phyloP scores from a whole-genome alignment of 1,139 yeast genomes.

The Lizanozyma gosingica region DNA sequence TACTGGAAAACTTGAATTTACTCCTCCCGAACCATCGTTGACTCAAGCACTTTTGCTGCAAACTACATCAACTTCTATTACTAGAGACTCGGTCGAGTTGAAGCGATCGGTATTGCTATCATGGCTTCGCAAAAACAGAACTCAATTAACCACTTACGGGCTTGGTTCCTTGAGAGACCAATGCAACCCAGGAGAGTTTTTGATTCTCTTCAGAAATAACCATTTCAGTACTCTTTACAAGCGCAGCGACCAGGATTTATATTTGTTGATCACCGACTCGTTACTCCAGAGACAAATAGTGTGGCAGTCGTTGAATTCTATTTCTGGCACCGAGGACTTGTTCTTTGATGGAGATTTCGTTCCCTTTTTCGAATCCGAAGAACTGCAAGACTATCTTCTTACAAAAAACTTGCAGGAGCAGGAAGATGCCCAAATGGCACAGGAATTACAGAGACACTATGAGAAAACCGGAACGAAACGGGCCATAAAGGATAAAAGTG shows the following conservation, averaged over 20 bases:
- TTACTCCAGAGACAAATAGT: slow-evolving; percentile 45
- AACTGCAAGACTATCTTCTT: slow-evolving; percentile 28
- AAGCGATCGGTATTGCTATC: slow-evolving; percentile 14
- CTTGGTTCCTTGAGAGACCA: slow-evolving; percentile 26
- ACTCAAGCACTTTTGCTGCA: background rate
- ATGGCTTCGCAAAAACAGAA: slow-evolving; percentile 46
- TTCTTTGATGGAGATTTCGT: slow-evolving; percentile 57
- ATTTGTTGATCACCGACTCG: slow-evolving; percentile 68
- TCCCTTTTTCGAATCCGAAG: slow-evolving; percentile 20
- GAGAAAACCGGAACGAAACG: slow-evolving; percentile 9
- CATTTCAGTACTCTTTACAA: slow-evolving; percentile 72
- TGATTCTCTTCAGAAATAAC: slow-evolving; percentile 74
- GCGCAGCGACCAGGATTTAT: slow-evolving; percentile 38
- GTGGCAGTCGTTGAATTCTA: slow-evolving; percentile 69
- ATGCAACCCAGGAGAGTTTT: slow-evolving; percentile 40
- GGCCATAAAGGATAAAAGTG: slow-evolving; percentile 1
- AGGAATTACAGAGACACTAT: slow-evolving; percentile 27
- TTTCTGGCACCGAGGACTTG: slow-evolving; percentile 56
- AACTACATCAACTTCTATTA: background rate
- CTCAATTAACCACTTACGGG: slow-evolving; percentile 69
- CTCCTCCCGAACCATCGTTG: slow-evolving; percentile 1
- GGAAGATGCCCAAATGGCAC: slow-evolving; percentile 52
- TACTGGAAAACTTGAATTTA: background rate
- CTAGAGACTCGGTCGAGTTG: slow-evolving; percentile 3
- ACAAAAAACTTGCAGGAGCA: slow-evolving; percentile 51